Base-by-base conservation (phyloP, 202 grass and related monocot species). In the Carex sylvatica region DNA sequence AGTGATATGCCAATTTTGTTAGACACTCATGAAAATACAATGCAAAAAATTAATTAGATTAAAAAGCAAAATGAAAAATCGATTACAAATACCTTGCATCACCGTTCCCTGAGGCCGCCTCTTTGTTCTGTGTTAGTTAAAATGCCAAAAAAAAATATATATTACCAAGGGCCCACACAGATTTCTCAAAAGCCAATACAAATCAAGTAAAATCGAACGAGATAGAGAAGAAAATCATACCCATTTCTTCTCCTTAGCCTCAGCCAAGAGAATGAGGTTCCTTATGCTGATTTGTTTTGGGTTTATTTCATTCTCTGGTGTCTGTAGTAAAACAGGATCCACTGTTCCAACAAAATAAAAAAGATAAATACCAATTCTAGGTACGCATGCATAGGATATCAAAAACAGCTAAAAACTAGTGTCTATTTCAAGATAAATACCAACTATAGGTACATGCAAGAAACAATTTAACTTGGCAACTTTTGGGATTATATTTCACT, bases 251-350 rank as follows among this genome's bases (percentile, higher is more conserved):
- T 86, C 88, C 82, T 80, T 98, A 15, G 87, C 79, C 55, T 98
- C 90, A 63, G 91, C 90, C 58, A 94, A 80, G 65, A 94, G 89
- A 80, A 90, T 94, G 58, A 94, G 86, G 80, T 93, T 84, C 23
- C 67, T 82, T 65, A 92, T 88, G 76, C 85, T 91, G 83, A 98
- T 87, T 89, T 91, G 88, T 75, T 82, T 98, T 23, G 18, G 83
- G 70, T 94, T 62, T 81, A 93, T 94, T 53, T 90, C 38, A 8
- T 86, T 70, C 65, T 85, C 74, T 72, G 91, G 90, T 18, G 38
- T 94, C 74, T 94, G 82, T 62, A 94, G 70, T 61, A 98, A 86
- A 74, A 46, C 42, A 44, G 38, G 79, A 3, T 81, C 79, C 44
- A 81, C 79, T 81, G 60, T 67, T 65, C 12, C 38, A 67, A 49